Evolutionary conservation across 2,329 filamentous ascomycete species (phyloP), one percentile per base, ranked within the genome.

Genomic region (Niveomyces coronatus): DNA sequence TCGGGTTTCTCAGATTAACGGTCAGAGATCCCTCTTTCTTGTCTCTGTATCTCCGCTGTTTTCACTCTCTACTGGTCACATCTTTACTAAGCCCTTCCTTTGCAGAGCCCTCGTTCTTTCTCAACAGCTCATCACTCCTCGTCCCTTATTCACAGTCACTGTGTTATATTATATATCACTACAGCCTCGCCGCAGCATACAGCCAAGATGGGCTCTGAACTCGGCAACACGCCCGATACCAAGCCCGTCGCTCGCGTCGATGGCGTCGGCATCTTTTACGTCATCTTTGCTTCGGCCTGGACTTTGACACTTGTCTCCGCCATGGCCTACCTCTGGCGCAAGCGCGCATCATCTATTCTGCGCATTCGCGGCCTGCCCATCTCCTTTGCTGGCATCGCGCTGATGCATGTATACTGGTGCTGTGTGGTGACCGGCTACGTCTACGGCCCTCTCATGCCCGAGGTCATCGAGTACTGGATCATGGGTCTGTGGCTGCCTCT

Each of bases 401-500:
- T 62, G 22, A 54, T 67, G 15, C 64, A 67, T 40, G 41, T 59
- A 4, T 68, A 67, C 52, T 67, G 63, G 63, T 36, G 59, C 15
- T 54, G 60, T 3, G 56, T 64, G 3, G 53, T 61, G 43, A 53
- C 57, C 3, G 62, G 49, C 2, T 67, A 67, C 39, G 49, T 55
- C 15, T 55, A 63, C 37, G 59, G 57, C 2, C 54, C 61, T 3
- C 43, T 65, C 2, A 56, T 60, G 36, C 70, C 74, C 0, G 72
- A 72, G 37, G 59, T 65, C 15, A 62, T 63, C 13, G 73, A 79
- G 54, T 82, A 67, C 52, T 82, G 76, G 74, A 67, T 79, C 54
- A 82, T 82, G 78, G 70, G 71, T 44, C 63, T 76, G 39, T 78
- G 74, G 53, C 60, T 82, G 3, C 78, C 78, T 9, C 68, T 76